A percentile compares a stretch with the other conserved stretches of the same genome.
Evolutionary conservation across 176 grass and related monocot genomes (phyloP).

Genomic region (Musa schizocarpa): DNA sequence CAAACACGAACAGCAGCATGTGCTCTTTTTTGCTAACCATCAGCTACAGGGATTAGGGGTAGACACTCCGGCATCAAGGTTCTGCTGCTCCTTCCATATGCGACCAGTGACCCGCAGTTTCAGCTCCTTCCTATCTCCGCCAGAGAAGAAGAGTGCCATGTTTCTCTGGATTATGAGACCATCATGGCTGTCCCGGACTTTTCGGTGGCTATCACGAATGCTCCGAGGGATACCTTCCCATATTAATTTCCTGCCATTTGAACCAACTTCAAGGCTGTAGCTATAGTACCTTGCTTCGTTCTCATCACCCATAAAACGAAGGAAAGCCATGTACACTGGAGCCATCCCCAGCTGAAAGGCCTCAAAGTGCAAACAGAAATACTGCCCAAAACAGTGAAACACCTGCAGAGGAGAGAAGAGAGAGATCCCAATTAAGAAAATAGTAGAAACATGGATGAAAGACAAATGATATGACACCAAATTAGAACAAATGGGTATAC

Average conservation of each 20-base stretch:
- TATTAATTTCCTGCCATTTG: conserved; percentile 61
- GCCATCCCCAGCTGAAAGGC: conserved; percentile 89
- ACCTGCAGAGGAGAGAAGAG: conserved; percentile 31
- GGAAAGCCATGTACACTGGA: conserved; percentile 92
- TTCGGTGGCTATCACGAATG: conserved; percentile 76
- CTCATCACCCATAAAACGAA: conserved; percentile 89
- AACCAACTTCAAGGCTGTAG: conserved; percentile 83
- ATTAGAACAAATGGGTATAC: background rate
- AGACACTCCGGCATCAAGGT: conserved; percentile 51
- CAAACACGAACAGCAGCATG: too few species aligned
- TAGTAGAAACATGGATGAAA: background rate
- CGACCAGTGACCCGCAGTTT: conserved; percentile 84
- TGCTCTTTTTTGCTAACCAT: background rate
- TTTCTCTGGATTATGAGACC: conserved; percentile 88
- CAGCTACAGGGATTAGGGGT: conserved; percentile 75
- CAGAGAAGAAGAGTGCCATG: conserved; percentile 92
- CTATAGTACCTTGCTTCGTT: conserved; percentile 65
- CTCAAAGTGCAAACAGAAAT: conserved; percentile 94
- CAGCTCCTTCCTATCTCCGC: conserved; percentile 86
- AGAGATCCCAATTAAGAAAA: background rate
- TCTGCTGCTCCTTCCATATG: conserved; percentile 85
- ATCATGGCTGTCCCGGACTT: conserved; percentile 84
- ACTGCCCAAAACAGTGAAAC: conserved; percentile 87
- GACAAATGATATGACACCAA: background rate
- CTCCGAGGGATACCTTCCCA: conserved; percentile 90